Evolutionary conservation across 2,329 filamentous ascomycete species (phyloP), one percentile per base, ranked within the genome.

Genomic region (Neocucurbitaria cava): DNA sequence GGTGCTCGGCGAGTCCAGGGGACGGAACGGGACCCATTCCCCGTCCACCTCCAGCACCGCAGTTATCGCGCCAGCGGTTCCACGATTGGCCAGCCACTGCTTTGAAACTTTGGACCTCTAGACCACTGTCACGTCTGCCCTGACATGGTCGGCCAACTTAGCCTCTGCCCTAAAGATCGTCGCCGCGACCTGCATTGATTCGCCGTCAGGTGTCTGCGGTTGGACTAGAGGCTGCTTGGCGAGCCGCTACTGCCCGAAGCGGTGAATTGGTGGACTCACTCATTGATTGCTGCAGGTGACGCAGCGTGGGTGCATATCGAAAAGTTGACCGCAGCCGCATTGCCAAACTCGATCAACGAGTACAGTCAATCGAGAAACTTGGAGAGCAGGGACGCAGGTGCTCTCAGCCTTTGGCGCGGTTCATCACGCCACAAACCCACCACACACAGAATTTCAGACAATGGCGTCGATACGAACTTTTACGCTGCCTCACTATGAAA

Each of bases 401-500:
- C 9, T 26, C 24, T 26, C 24, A 5, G 9, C 24, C 24, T 5
- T n/a, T 26, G 9, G 9, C 24, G 24, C 24, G 9, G 9, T 26
- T 26, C 9, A 31, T 15, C 28, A 52, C 52, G 51, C 48, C 59
- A 47, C 40, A 20, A 5, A 50, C 18, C 30, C 44, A 52, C 42
- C 42, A 40, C 21, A 30, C 23, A 26, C 21, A 18, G 49, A 39
- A 52, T 49, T 40, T 35, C 18, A 10, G 11, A n/a, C 35, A 57
- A 85, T 84, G 81, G 71, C 78, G 43, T 73, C 73, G 33, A 78
- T 94, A 68, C 86, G 92, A 76, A 87, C 85, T 2, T 77, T 96
- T 52, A 70, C 81, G 39, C 82, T 98, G 30, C 88, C 95, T 56
- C 92, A 97, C 74, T 79, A 96, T 39, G 89, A 91, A 1, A 69